These are phyloP conservation scores for Aspergillus diversus DNA, from an alignment of 495 filamentous ascomycete species.

Conservation along the genomic window DNA sequence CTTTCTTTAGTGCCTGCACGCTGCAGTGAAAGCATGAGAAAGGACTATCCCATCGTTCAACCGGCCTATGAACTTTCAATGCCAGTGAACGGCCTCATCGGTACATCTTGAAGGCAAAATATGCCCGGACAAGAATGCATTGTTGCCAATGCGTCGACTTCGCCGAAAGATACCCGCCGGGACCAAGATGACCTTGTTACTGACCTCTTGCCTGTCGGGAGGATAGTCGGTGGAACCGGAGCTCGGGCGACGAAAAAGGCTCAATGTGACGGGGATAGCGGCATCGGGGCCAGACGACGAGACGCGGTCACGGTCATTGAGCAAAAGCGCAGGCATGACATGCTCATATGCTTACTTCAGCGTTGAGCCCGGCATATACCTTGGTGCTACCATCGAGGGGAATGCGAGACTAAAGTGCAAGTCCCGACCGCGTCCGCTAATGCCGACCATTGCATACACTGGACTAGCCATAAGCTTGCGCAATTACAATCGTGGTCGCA, in stretches of 20 bases:
- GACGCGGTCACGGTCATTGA: not conserved
- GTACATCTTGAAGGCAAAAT: too few species aligned
- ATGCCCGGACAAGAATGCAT: too few species aligned
- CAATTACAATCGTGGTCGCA: too few species aligned
- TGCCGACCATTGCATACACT: not conserved
- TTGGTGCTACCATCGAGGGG: too few species aligned
- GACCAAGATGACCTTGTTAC: not conserved
- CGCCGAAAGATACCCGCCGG: not conserved
- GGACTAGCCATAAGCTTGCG: too few species aligned
- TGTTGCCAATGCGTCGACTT: not conserved
- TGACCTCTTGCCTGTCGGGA: constrained; percentile 3
- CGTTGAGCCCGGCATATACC: too few species aligned
- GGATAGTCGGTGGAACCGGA: constrained; percentile 1
- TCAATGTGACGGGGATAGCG: not conserved
- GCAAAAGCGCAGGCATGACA: not conserved
- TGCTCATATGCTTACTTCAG: too few species aligned
- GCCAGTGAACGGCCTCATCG: too few species aligned
- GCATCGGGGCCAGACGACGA: not conserved
- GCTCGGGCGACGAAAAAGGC: not conserved
- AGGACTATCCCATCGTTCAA: too few species aligned
- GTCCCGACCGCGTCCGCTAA: not conserved
- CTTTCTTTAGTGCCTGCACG: too few species aligned
- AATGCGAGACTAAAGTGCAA: not conserved
- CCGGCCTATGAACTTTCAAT: too few species aligned
- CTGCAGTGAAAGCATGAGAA: too few species aligned